Base-by-base conservation (phyloP, 2,329 filamentous ascomycete genomes). In the Graphiopsis chlorocephala region DNA sequence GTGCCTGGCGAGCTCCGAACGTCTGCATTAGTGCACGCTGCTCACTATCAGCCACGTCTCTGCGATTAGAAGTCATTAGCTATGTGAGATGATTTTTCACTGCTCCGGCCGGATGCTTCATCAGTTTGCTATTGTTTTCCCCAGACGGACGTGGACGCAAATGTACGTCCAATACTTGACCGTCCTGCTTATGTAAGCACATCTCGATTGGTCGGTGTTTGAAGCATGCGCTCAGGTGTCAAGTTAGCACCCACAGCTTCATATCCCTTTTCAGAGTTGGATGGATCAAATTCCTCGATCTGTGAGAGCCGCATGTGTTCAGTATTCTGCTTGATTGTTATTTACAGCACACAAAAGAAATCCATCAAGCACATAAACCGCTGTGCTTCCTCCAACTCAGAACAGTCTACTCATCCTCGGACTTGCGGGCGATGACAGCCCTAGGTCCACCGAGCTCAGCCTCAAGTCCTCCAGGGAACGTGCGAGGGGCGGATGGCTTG, bases 391-490 rank as follows among this genome's bases (percentile, higher is more conserved):
- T 57, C 42, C 31, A 61, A 52, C 15, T 20, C 29, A 55, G 33
- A 15, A 25, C 48, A 35, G 11, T 29, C 31, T 59, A 23, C 61
- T 72, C 71, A 42, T 71, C 66, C 28, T 68, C 65, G 26, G 68
- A 31, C 55, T 66, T 72, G 20, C 68, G 63, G 23, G 72, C 72
- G 17, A 66, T 68, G 31, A 81, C 64, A 50, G 81, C 78, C n/a
- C 72, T 64, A 56, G 78, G 75, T 6, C 82, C 82, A 64, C 82
- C 82, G 3, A 84, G 74, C 71, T 84, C 82, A 31, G 71, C 74
- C 69, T 83, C 81, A 60, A 84, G 70, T 17, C 82, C 81, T 66
- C 75, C 81, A 15, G 78, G 75, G 68, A 80, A 84, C 52, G 78
- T 79, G 72, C 78, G 78, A 31, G 81, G 79, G 6, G 75, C 77